Base-by-base conservation (phyloP, 2,329 filamentous ascomycete species). In the Nemania diffusa region DNA sequence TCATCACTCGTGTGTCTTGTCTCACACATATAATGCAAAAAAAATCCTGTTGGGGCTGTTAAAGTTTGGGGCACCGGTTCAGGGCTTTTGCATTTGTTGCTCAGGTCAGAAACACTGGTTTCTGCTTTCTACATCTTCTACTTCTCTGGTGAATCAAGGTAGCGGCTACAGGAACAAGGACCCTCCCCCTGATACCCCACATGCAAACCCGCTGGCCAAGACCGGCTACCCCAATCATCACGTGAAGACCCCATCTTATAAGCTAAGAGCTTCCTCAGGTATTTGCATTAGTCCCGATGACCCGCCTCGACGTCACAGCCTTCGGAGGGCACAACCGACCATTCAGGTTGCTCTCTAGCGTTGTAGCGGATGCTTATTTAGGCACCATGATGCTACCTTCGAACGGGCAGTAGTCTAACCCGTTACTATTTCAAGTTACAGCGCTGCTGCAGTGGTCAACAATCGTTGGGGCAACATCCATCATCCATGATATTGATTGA, bases 241-340 rank as follows among this genome's bases (percentile, higher is more conserved):
- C 64, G 64, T 69, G 60, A 69, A 61, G 46, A 46, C 63, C 60
- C 67, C 67, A 58, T 62, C 60, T 46, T 66, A 69, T 69, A 69
- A 69, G 60, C 64, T 69, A 67, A 17, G 40, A 65, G 42, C 61
- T n/a, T 57, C 15, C 40, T 20, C 58, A 61, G 48, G 58, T 57
- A 65, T 56, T 61, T 62, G 58, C 63, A 65, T 65, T 66, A 62
- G 64, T 27, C 58, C 48, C 44, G 29, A 48, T 53, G 65, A 58
- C 59, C 58, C 59, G 63, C 63, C 64, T 40, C 59, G 57, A 69
- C 64, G 67, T 69, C 67, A 64, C 67, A 64, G 55, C 56, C 55
- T 44, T 57, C 57, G n/a, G 27, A 50, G 22, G 24, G 50, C 37
- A 1, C 50, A 53, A n/a, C 24, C 51, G 51, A 24, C 51, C 51